Evolutionary conservation across 2,329 filamentous ascomycete species (phyloP), one percentile per base, ranked within the genome.

Genomic region (Thelonectria olida): DNA sequence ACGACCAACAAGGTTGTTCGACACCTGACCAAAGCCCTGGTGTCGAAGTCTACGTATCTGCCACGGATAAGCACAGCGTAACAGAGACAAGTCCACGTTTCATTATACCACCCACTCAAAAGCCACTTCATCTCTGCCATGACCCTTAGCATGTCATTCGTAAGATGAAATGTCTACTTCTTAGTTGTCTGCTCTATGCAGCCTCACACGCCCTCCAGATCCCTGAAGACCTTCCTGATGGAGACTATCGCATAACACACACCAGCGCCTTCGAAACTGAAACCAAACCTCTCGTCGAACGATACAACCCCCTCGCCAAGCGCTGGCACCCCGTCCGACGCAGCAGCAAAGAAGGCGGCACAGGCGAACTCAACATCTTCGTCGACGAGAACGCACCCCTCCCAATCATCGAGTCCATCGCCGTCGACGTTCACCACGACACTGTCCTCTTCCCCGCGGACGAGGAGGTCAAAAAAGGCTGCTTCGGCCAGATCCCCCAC

Each of bases 311-410:
- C 27, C 9, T 28, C 3, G n/a, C 20, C n/a, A 57, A 52, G 23
- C 38, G 54, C 12, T 49, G 36, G 42, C 49, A 58, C 13, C 25
- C 22, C 34, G 17, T 19, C 17, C 13, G 13, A 23, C 19, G 48
- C 36, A n/a, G 39, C 12, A 15, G 41, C 27, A 7, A 39, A 36
- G 20, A n/a, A 4, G 41, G 42, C 25, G 52, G 56, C 49, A 57
- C 50, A 6, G 53, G 49, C 42, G 51, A 63, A 19, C 28, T 42
- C 38, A 57, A 42, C 15, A 50, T 63, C 42, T 36, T 62, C 23
- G 36, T 62, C 54, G 47, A 64, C 51, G 59, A 62, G 17, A 22
- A 27, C 41, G 39, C 39, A 5, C 15, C 38, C 2, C 15, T 7
- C 5, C 20, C 55, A 3, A n/a, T 12, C 6, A 22, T 58, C 22